Percentiles rank a stretch among this genome's conserved stretches.
Evolutionary conservation across 176 grass and related monocot genomes (phyloP).

Genomic region (Cymbopogon citratus): DNA sequence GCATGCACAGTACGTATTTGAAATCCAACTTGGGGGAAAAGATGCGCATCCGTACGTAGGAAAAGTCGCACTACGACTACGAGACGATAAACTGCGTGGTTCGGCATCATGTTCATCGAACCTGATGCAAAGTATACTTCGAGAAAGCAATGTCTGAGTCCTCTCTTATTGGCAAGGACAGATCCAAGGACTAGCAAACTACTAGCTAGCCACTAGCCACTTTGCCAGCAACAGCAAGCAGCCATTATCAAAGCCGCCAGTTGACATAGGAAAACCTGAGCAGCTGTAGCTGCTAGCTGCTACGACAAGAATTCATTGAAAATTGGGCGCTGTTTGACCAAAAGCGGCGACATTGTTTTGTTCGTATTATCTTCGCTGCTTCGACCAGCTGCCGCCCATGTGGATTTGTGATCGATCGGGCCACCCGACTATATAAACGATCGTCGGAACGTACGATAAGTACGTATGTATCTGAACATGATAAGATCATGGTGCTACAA

Average conservation of each 20-base stretch:
- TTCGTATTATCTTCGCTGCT: slow-evolving; percentile 1
- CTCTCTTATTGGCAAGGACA: slow-evolving; percentile 3
- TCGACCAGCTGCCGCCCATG: slow-evolving; percentile 17
- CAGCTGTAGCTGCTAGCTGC: background rate
- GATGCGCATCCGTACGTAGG: background rate
- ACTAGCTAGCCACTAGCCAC: background rate
- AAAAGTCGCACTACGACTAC: background rate
- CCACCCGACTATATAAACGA: slow-evolving; percentile 19
- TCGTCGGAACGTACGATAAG: background rate
- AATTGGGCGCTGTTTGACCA: background rate
- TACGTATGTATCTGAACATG: background rate
- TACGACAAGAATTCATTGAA: background rate
- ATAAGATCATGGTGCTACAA: slow-evolving; percentile 19
- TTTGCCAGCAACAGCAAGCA: background rate
- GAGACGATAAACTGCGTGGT: background rate
- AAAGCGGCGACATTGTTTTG: background rate
- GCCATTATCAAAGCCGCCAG: background rate
- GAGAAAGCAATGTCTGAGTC: background rate
- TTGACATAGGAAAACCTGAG: slow-evolving; percentile 7
- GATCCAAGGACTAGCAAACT: background rate
- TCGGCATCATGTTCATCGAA: background rate
- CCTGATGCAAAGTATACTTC: background rate
- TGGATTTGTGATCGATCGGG: slow-evolving; percentile 5
- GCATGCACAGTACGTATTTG: background rate
- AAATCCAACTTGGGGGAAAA: too few relatives aligned